Evolutionary conservation across 2,329 filamentous ascomycete genomes (phyloP).

Genomic region (Neopestalotiopsis rosae): DNA sequence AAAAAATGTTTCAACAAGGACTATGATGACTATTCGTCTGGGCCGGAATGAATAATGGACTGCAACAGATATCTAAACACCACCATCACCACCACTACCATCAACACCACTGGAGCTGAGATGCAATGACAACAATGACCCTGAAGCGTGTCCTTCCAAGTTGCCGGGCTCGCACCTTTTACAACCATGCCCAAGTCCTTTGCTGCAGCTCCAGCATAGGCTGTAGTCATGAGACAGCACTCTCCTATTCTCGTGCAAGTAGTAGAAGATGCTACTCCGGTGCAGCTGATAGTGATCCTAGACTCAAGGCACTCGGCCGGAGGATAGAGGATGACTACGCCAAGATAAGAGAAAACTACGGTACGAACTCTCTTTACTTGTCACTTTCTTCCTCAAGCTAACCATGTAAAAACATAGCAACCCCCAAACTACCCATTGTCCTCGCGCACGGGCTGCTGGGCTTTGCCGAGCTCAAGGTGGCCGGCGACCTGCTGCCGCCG

Average conservation of each 20-base stretch:
- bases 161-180: not conserved
- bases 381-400: not conserved
- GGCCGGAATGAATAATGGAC: not conserved
- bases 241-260: not conserved
- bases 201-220: not conserved
- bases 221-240: not conserved
- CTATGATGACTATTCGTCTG: not conserved
- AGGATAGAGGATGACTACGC: constrained; percentile 54
- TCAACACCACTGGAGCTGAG: not conserved
- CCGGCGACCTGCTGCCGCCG: constrained; percentile 53
- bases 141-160: constrained; percentile 1
- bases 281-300: constrained; percentile 39
- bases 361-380: constrained; percentile 32
- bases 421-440: constrained; percentile 66
- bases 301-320: constrained; percentile 45
- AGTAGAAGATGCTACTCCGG: constrained; percentile 22
- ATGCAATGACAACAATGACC: not conserved
- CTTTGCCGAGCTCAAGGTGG: constrained; percentile 62
- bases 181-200: not conserved
- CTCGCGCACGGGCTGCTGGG: constrained; percentile 70
- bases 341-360: constrained; percentile 48
- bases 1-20: not conserved
- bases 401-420: constrained; percentile 41
- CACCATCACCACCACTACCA: not conserved
- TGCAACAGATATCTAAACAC: not conserved